A percentile compares a stretch with the other conserved stretches of the same genome.
Conservation (phyloP, 2,329 filamentous ascomycete species). For the Purpureocillium takamizusanense region DNA sequence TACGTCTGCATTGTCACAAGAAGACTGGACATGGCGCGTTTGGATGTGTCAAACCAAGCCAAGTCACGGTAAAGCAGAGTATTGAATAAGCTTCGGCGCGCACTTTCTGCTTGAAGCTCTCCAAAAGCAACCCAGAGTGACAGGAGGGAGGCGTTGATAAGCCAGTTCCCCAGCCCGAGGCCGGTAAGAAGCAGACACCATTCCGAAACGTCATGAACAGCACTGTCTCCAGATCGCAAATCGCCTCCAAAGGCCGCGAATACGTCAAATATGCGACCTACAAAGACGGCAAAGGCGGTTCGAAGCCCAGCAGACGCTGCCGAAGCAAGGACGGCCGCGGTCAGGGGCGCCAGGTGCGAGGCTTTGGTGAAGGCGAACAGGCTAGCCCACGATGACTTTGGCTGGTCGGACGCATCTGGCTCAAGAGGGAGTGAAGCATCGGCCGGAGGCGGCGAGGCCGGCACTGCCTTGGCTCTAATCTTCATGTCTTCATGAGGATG, state of each 20-base stretch:
- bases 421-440: background rate
- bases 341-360: constrained; percentile 46
- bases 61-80: constrained; percentile 65
- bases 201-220: constrained; percentile 46
- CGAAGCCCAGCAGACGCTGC: constrained; percentile 51
- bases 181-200: constrained; percentile 55
- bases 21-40: constrained; percentile 63
- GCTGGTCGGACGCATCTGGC: background rate
- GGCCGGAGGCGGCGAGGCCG: no score
- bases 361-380: constrained; percentile 68
- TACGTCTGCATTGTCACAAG: constrained; percentile 67
- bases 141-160: constrained; percentile 59
- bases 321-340: constrained; percentile 46
- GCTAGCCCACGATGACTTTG: constrained; percentile 23
- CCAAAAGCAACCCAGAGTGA: constrained; percentile 68
- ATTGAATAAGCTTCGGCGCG: constrained; percentile 56
- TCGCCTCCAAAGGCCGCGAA: constrained; percentile 59
- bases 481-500: no score
- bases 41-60: constrained; percentile 70
- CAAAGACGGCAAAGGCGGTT: constrained; percentile 58
- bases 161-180: constrained; percentile 57
- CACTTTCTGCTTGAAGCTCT: constrained; percentile 65
- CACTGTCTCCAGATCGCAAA: constrained; percentile 32
- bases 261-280: constrained; percentile 66
- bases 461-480: no score